Evolutionary conservation across 768 basidiomycete genomes (phyloP), one percentile per base, ranked within the genome.

Genomic region (Ephemerocybe angulata): DNA sequence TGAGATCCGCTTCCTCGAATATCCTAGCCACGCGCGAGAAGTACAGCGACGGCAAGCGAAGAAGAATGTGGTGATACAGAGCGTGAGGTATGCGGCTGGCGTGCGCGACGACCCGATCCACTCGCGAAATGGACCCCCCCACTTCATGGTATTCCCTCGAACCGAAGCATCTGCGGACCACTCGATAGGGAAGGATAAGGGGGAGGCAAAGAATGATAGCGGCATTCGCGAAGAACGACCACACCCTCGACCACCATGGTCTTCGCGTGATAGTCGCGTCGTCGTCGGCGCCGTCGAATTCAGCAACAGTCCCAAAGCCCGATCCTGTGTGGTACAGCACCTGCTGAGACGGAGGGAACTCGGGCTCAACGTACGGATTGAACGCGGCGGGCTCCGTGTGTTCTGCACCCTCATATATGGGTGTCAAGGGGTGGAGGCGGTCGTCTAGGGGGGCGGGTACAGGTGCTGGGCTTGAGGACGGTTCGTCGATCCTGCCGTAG

Each of bases 11-110:
- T 41, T 85, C 84, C 54, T 85, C 79, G 51, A 87, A 87, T 28
- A 88, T 76, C 30, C 78, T 74, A 3, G 82, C 76, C n/a, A 89
- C 87, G 1, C 87, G 79, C 1, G 82, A 77, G 64, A 86, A 88
- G 62, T 89, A 89, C 19, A 88, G 65, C 3, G 80, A 74, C 2
- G 87, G 88, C 4, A 89, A 74, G 28, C 81, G 75, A 10, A 89
- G 70, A 4, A 88, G 79, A 19, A 71, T 47, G 57, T 70, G 61
- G 7, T 72, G 60, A 55, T 77, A 76, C 2, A 72, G 33, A 31
- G 70, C 62, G 3, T 69, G 60, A 0, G 70, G 70, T 30, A 72
- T 24, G 8, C 21, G 22, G 17, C 10, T 10, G 7, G 27, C 43
- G 25, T 46, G 17, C 25, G 15, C 6, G 22, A 46, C 10, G 8